Evolutionary conservation across 768 basidiomycete species (phyloP), one percentile per base, ranked within the genome.

Genomic region (Rhizopogon roseolus): DNA sequence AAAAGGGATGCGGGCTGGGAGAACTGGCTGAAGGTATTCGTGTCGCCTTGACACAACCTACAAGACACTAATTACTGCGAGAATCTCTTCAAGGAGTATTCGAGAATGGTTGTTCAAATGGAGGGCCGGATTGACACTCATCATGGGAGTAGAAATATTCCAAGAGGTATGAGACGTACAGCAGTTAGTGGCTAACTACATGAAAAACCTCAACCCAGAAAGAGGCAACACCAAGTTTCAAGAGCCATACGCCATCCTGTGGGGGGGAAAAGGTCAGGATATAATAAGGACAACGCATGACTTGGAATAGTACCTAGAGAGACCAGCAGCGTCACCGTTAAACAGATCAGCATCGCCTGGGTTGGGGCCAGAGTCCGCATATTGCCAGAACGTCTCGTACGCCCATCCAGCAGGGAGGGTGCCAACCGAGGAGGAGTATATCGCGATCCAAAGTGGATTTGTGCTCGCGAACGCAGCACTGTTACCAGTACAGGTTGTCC

Each of bases 401-500:
- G 60, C 49, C 79, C 80, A 86, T 22, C 86, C 82, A 32, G 81
- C 81, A 34, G 84, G 82, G 45, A 86, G 74, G 3, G 79, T 59
- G 2, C 82, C 83, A 17, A 80, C 65, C 25, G 65, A 57, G 7
- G 80, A 78, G 4, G 79, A 63, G 42, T 74, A 85, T 27, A 70
- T 66, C 2, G 86, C 84, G 41, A 86, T 73, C 82, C 82, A 86
- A 2, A 88, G 70, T 3, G 84, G 82, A 62, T 78, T 84, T 51
- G 69, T 76, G 3, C 61, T 51, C 1, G 62, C 75, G 57, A 87
- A 86, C 4, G 66, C 68, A 13, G 71, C 67, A 52, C 75, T 81
- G 63, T 84, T 81, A 0, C 80, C 82, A 2, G 86, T 87, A 64
- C 86, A 88, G 8, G 73, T 75, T 9, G 59, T 78, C 86, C 86